These are phyloP conservation scores for Chamaecyparis obtusa DNA, from an alignment of 75 land plant species.

Conservation along the genomic window DNA sequence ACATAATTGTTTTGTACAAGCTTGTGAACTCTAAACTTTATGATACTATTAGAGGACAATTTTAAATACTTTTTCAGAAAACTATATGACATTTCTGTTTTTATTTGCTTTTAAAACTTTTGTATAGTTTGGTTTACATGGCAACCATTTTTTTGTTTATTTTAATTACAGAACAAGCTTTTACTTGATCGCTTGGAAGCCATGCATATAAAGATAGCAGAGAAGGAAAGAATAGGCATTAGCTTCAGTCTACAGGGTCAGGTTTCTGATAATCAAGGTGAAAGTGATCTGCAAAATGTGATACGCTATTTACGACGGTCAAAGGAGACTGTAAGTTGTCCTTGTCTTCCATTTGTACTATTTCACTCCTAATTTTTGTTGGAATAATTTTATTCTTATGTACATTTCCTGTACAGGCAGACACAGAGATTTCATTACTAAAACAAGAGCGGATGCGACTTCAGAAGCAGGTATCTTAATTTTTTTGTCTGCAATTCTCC, in stretches of 20 bases:
- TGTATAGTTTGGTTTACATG: background rate
- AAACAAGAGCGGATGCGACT: conserved; percentile 85
- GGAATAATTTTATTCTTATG: background rate
- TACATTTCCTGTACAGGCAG: conserved; percentile 51
- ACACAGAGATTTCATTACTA: conserved; percentile 79
- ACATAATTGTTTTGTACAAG: background rate
- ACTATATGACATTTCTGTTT: background rate
- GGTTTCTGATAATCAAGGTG: conserved; percentile 34
- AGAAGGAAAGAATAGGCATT: conserved; percentile 47
- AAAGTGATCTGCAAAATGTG: conserved; percentile 74
- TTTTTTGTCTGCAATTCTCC: background rate
- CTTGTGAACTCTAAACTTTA: background rate
- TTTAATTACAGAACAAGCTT: conserved; percentile 65
- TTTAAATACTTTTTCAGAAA: background rate
- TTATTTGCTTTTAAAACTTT: background rate
- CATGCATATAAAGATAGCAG: conserved; percentile 70
- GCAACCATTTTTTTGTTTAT: background rate
- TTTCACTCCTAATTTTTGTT: background rate
- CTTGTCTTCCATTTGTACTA: no score
- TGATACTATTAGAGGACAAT: background rate
- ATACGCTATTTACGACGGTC: conserved; percentile 80
- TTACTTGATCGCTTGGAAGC: conserved; percentile 77
- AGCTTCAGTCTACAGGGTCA: conserved; percentile 25
- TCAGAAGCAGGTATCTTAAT: conserved; percentile 65
- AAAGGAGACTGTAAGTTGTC: conserved; percentile 76